Evolutionary conservation across 192 early-diverging fungal species (phyloP).

Genomic region (Rhizoclosmatium globosum): DNA sequence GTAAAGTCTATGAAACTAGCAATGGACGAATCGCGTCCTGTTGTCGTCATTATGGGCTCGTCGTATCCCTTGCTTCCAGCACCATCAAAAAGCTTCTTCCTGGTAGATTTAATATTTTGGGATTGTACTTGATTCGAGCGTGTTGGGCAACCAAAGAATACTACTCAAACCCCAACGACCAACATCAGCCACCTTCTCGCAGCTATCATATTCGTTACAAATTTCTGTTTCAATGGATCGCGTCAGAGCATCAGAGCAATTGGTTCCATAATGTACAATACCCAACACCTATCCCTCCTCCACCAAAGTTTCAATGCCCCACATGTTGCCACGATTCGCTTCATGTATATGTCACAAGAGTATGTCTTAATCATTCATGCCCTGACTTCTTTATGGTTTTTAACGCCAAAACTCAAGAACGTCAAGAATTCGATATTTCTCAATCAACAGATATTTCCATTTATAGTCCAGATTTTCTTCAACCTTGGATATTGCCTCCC

Average conservation of each 20-base stretch:
- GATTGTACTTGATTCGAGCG: constrained; percentile 2
- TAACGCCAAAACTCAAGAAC: background rate
- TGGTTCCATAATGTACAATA: background rate
- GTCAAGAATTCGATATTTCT: constrained; percentile 7
- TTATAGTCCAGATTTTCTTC: constrained; percentile 21
- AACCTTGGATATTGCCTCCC: background rate
- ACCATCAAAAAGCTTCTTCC: background rate
- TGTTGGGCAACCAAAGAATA: constrained; percentile 23
- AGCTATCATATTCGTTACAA: constrained; percentile 30
- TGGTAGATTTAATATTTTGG: constrained; percentile 22
- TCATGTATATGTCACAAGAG: background rate
- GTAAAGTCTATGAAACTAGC: background rate
- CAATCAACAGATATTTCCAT: background rate
- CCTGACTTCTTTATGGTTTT: constrained; percentile 4
- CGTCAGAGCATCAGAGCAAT: background rate
- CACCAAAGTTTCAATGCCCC: background rate
- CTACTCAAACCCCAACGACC: background rate
- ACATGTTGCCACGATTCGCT: background rate
- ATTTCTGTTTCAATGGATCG: constrained; percentile 27
- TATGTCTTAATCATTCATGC: constrained; percentile 18
- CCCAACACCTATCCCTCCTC: background rate
- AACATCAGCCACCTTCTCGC: background rate
- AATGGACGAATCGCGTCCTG: background rate
- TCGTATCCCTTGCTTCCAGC: background rate
- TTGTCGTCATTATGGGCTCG: constrained; percentile 28